These are phyloP conservation scores for Solanum tacnaense DNA, from an alignment of 257 asterid species.

Conservation along the genomic window DNA sequence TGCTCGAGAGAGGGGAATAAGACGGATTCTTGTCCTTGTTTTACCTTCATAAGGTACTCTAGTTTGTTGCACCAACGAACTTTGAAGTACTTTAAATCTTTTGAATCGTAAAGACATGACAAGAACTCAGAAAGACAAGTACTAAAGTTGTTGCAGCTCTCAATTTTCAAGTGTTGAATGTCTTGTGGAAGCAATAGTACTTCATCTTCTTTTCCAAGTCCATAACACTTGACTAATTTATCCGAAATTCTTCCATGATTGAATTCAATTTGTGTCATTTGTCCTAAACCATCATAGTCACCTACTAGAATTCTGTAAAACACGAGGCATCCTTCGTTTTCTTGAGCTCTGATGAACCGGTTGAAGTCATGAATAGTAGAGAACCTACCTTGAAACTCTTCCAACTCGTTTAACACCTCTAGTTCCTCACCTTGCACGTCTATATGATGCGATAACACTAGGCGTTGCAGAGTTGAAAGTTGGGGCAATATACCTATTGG, in stretches of 20 bases:
- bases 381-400: conserved; percentile 8
- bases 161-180: not conserved
- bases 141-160: not conserved
- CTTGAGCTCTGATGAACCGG: conserved; percentile 12
- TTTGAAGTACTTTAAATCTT: not conserved
- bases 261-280: not conserved
- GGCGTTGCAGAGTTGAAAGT: conserved; percentile 10
- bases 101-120: not conserved
- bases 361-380: conserved; percentile 1
- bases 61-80: not conserved
- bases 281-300: not conserved
- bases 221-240: not conserved
- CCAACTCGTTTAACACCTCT: not conserved
- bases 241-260: not conserved
- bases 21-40: not conserved
- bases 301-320: conserved; percentile 15
- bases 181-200: not conserved
- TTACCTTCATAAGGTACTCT: not conserved
- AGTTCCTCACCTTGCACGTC: conserved; percentile 7
- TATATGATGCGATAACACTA: conserved; percentile 6
- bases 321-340: not conserved
- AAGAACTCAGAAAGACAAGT: not conserved
- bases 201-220: not conserved
- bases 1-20: not conserved
- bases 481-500: conserved; percentile 11